Conservation (phyloP, 768 basidiomycete species). For the Kwoniella sp. region DNA sequence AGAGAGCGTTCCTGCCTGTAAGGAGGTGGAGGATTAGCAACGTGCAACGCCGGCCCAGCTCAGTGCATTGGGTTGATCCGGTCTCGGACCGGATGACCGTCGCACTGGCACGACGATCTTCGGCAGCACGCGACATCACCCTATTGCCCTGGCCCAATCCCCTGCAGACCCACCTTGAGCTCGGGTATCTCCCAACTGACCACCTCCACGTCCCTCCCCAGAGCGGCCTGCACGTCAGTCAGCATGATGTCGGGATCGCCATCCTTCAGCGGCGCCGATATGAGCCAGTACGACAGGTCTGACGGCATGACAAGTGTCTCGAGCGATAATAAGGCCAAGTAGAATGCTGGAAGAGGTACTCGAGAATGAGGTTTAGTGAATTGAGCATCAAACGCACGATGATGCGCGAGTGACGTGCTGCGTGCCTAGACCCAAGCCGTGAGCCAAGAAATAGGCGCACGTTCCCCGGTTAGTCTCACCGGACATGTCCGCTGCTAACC, state of each 20-base stretch:
- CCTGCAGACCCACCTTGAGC: constrained; percentile 69
- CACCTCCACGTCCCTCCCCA: constrained; percentile 55
- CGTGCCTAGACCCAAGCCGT: constrained; percentile 3
- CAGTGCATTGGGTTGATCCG: too few species aligned
- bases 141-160: too few species aligned
- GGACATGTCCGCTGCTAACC: neutral
- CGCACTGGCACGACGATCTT: too few species aligned
- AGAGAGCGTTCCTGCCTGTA: constrained; percentile 84
- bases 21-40: neutral
- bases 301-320: constrained; percentile 91
- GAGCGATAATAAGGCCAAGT: neutral
- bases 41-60: neutral
- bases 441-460: neutral
- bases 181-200: constrained; percentile 71
- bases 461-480: neutral
- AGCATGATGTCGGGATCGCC: constrained; percentile 74
- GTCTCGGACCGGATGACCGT: too few species aligned
- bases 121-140: too few species aligned
- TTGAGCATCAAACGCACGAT: neutral
- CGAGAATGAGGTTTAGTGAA: neutral
- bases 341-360: neutral
- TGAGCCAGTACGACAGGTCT: constrained; percentile 91
- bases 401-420: constrained; percentile 4
- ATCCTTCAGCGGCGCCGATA: constrained; percentile 72
- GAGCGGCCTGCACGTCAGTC: constrained; percentile 62